These are phyloP conservation scores for Scedosporium minutisporum DNA, from an alignment of 2,329 filamentous ascomycete species.

Conservation along the genomic window DNA sequence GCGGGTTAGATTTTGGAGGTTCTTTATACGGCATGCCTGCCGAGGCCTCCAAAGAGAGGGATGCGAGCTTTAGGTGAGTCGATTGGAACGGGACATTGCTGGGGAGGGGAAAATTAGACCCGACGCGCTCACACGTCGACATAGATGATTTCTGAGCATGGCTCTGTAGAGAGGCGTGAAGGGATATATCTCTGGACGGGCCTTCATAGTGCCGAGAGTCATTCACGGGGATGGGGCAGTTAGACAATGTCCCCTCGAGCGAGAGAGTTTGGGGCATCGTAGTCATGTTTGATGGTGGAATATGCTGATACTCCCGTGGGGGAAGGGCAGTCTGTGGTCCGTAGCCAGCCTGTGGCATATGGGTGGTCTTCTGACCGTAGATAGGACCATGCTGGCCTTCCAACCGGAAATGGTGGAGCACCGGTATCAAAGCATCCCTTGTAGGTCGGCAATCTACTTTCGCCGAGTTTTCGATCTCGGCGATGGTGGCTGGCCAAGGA, in stretches of 20 bases:
- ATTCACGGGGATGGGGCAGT: background rate
- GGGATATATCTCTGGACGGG: background rate
- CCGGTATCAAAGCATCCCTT: background rate
- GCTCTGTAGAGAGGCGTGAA: background rate
- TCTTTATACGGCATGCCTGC: background rate
- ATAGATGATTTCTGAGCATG: background rate
- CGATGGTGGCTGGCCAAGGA: background rate
- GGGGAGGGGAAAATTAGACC: background rate
- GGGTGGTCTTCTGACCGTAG: background rate
- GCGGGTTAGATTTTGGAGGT: conserved; percentile 11
- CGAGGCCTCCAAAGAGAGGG: conserved; percentile 19
- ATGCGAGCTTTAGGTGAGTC: conserved; percentile 21
- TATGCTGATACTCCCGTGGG: background rate
- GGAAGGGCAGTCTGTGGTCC: background rate
- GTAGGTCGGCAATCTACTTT: background rate
- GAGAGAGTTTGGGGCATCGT: background rate
- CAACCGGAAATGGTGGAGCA: background rate
- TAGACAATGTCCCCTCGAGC: background rate
- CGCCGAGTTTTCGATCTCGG: background rate
- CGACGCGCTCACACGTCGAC: background rate
- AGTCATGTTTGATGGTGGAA: background rate
- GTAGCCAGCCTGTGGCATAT: background rate
- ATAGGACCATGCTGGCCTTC: background rate
- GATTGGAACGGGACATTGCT: conserved; percentile 8
- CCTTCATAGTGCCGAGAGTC: background rate